phyloP scores from a whole-genome alignment of 495 filamentous ascomycete species.

The Aspergillus egyptiacus region DNA sequence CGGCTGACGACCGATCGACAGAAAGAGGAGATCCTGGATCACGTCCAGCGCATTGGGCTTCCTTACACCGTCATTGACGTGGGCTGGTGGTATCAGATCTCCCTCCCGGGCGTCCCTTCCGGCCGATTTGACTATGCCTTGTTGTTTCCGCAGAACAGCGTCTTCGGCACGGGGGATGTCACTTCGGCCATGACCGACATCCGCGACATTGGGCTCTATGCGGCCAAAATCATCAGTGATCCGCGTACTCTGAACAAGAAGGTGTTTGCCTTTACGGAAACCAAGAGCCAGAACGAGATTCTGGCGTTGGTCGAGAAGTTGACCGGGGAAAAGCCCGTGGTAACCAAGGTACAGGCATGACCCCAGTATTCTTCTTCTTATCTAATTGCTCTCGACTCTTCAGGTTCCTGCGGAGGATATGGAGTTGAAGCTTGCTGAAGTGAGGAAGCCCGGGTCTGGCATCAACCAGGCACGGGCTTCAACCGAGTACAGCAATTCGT shows the following conservation, averaged over 20 bases:
- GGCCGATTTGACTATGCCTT: conserved; percentile 24
- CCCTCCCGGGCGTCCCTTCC: conserved; percentile 27
- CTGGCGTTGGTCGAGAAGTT: conserved; percentile 27
- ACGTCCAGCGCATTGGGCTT: conserved; percentile 26
- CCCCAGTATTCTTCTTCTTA: background rate
- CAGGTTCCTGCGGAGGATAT: conserved; percentile 7
- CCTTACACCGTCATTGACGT: conserved; percentile 45
- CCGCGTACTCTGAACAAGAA: conserved; percentile 36
- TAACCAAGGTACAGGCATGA: background rate
- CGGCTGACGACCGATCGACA: background rate
- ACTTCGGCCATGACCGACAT: conserved; percentile 28
- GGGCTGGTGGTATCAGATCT: conserved; percentile 39
- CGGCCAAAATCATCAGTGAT: conserved; percentile 38
- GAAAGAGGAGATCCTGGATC: conserved; percentile 31
- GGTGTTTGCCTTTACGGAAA: conserved; percentile 33
- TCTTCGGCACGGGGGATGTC: conserved; percentile 26
- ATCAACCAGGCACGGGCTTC: background rate
- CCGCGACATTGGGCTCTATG: conserved; percentile 34
- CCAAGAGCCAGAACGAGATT: conserved; percentile 27
- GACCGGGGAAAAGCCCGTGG: conserved; percentile 25
- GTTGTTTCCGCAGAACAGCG: conserved; percentile 4
- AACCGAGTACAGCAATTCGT: conserved; percentile 24
- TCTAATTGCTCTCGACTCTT: background rate
- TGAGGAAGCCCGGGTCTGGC: background rate
- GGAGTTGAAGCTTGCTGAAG: background rate